These are phyloP conservation scores for Aspergillus neoniger DNA, from an alignment of 2,329 filamentous ascomycete species.

Conservation along the genomic window DNA sequence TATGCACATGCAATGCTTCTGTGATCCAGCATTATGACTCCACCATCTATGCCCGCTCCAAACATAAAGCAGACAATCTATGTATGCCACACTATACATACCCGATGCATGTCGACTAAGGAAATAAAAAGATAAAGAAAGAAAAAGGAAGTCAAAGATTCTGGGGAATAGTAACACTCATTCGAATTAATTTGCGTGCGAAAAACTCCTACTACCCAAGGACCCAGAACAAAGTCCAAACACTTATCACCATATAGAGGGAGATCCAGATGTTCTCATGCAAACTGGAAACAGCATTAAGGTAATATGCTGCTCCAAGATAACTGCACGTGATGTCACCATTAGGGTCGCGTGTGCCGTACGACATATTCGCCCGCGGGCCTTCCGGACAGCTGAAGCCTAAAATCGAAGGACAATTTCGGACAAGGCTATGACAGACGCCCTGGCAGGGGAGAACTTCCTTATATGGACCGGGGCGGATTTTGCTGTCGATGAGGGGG, in stretches of 20 bases:
- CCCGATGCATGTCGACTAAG: too few relatives aligned
- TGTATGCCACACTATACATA: neutral
- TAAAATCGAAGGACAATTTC: slow-evolving; percentile 77
- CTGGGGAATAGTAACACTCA: too few relatives aligned
- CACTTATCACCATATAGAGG: slow-evolving; percentile 6
- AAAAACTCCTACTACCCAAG: neutral
- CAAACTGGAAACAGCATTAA: slow-evolving; percentile 29
- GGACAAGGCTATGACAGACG: slow-evolving; percentile 81
- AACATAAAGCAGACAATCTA: neutral
- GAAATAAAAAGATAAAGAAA: neutral
- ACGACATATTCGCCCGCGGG: slow-evolving; percentile 52
- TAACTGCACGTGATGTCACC: slow-evolving; percentile 61
- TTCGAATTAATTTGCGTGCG: too few relatives aligned
- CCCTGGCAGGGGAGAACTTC: slow-evolving; percentile 88
- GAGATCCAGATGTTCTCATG: neutral
- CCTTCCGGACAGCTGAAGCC: slow-evolving; percentile 72
- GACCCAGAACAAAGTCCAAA: slow-evolving; percentile 22
- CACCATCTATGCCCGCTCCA: neutral
- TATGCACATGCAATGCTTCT: neutral
- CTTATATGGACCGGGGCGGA: slow-evolving; percentile 87
- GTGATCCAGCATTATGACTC: neutral
- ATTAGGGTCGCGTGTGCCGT: slow-evolving; percentile 46
- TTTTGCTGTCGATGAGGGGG: slow-evolving; percentile 66
- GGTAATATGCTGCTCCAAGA: slow-evolving; percentile 59
- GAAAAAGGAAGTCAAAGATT: too few relatives aligned